A percentile compares a stretch with the other conserved stretches of the same genome.
Conservation (phyloP, 2,329 filamentous ascomycete genomes). For the Pseudogymnoascus sp. region DNA sequence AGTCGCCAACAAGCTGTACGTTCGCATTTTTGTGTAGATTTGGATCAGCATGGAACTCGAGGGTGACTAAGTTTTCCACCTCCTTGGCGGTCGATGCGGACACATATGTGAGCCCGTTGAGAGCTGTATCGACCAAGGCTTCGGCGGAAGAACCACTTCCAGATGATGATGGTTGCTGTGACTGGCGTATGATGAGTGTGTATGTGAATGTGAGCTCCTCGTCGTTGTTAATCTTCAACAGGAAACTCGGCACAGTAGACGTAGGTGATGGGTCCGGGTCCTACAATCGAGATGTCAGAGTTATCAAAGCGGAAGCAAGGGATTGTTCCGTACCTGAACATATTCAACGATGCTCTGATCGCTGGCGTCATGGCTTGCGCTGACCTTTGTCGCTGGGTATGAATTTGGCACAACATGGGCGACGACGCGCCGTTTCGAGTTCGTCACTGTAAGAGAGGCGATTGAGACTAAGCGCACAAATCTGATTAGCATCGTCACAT, state of each 20-base stretch:
- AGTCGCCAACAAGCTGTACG: constrained; percentile 91
- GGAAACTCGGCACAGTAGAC: constrained; percentile 57
- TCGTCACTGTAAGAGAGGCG: constrained; percentile 73
- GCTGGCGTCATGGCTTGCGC: constrained; percentile 61
- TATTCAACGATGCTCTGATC: constrained; percentile 80
- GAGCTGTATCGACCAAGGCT: constrained; percentile 58
- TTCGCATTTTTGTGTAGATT: constrained; percentile 97
- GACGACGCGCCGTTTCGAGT: constrained; percentile 67
- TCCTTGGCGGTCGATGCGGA: constrained; percentile 81
- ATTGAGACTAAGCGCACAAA: constrained; percentile 62
- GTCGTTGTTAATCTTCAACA: constrained; percentile 80
- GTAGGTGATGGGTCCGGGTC: constrained; percentile 61
- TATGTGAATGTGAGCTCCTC: constrained; percentile 92
- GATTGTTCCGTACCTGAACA: constrained; percentile 63
- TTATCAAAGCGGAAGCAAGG: not conserved
- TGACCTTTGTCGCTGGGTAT: constrained; percentile 75
- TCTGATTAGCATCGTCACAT: constrained; percentile 8
- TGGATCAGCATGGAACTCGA: constrained; percentile 93
- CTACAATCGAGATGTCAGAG: constrained; percentile 37
- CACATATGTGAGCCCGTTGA: constrained; percentile 86
- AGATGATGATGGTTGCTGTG: constrained; percentile 33
- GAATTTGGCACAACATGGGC: constrained; percentile 76
- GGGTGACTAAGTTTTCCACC: constrained; percentile 85
- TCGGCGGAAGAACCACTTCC: constrained; percentile 36
- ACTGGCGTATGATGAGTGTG: constrained; percentile 69